Conservation (phyloP, 129 eudicot genomes). For the Flaveria bidentis region DNA sequence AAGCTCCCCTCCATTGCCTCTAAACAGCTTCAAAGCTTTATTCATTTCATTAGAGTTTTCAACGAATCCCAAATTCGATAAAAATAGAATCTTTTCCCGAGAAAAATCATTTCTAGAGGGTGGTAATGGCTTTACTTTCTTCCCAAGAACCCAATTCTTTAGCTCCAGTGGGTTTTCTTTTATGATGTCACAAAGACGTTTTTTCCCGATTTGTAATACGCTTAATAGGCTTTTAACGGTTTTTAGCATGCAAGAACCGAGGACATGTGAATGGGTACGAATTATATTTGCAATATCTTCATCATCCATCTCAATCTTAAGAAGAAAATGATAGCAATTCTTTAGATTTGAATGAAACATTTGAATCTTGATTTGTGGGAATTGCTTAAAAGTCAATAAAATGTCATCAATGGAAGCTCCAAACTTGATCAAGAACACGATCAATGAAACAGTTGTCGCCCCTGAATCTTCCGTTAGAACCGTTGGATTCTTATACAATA, state of each 20-base stretch:
- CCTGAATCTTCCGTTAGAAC: slow-evolving; percentile 60
- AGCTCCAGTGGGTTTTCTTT: slow-evolving; percentile 60
- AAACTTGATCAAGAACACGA: slow-evolving; percentile 57
- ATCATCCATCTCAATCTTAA: slow-evolving; percentile 57
- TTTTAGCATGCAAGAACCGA: slow-evolving; percentile 63
- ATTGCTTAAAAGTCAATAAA: slow-evolving; percentile 40
- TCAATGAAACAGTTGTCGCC: slow-evolving; percentile 33
- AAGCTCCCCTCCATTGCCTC: slow-evolving; percentile 69
- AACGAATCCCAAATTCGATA: slow-evolving; percentile 53
- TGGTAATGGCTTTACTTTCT: slow-evolving; percentile 39
- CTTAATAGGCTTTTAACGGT: slow-evolving; percentile 40
- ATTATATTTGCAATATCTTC: slow-evolving; percentile 50
- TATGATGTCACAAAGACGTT: slow-evolving; percentile 54
- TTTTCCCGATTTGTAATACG: slow-evolving; percentile 49
- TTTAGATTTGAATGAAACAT: slow-evolving; percentile 47
- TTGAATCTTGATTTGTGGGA: slow-evolving; percentile 44
- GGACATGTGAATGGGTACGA: slow-evolving; percentile 43
- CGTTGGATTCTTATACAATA: slow-evolving; percentile 44
- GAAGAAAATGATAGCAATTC: slow-evolving; percentile 49
- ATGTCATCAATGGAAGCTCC: slow-evolving; percentile 49
- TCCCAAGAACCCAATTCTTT: slow-evolving; percentile 56
- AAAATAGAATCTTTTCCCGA: slow-evolving; percentile 51
- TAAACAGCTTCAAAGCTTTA: slow-evolving; percentile 56
- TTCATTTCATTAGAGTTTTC: slow-evolving; percentile 67
- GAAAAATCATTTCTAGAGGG: slow-evolving; percentile 22